A percentile compares a stretch with the other conserved stretches of the same genome.
phyloP scores from a whole-genome alignment of 257 asterid species.

The Gentiana macrophylla region DNA sequence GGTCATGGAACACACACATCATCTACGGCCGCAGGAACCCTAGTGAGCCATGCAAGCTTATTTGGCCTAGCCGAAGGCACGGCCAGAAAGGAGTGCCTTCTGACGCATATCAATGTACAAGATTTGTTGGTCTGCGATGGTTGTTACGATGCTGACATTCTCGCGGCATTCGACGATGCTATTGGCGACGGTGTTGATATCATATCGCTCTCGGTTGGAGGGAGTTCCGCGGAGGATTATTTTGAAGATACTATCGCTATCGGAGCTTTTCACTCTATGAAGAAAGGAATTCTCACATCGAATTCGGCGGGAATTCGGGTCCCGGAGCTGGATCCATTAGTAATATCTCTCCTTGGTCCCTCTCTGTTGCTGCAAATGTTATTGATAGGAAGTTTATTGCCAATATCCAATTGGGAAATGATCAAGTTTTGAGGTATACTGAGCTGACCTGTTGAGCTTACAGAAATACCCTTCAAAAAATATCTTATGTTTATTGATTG shows the following conservation, averaged over 20 bases:
- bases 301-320: slow-evolving; percentile 50
- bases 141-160: slow-evolving; percentile 42
- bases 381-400: slow-evolving; percentile 53
- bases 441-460: neutral
- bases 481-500: too few species aligned
- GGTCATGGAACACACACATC: slow-evolving; percentile 62
- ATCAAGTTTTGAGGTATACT: slow-evolving; percentile 17
- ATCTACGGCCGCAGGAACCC: slow-evolving; percentile 39
- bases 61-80: slow-evolving; percentile 34
- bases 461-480: too few species aligned
- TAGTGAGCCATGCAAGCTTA: slow-evolving; percentile 31
- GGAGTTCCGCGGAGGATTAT: slow-evolving; percentile 27
- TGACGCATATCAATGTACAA: slow-evolving; percentile 48
- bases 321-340: slow-evolving; percentile 31
- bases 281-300: slow-evolving; percentile 53
- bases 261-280: slow-evolving; percentile 23
- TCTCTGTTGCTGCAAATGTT: slow-evolving; percentile 59
- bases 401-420: slow-evolving; percentile 42
- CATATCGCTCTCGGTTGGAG: slow-evolving; percentile 50
- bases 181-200: slow-evolving; percentile 70
- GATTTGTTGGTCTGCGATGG: slow-evolving; percentile 45
- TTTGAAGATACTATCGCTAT: slow-evolving; percentile 4
- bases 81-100: slow-evolving; percentile 55
- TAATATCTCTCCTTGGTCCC: slow-evolving; percentile 50
- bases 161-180: slow-evolving; percentile 66